Conservation (phyloP, 345 rosid genomes). For the Sonneratia caseolaris region DNA sequence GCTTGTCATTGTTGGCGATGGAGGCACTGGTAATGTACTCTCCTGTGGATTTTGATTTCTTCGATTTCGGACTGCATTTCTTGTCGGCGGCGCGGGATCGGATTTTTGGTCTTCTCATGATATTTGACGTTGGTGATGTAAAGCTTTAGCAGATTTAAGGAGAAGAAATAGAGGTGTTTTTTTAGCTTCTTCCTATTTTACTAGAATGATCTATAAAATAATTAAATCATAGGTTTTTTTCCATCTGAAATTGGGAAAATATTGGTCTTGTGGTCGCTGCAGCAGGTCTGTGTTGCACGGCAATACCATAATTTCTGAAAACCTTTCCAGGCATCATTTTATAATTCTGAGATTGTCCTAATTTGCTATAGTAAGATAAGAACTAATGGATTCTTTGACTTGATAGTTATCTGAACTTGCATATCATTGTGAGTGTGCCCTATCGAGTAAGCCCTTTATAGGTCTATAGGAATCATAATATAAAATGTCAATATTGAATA, state of each 20-base stretch:
- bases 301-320: too few relatives aligned
- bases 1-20: slow-evolving; percentile 39
- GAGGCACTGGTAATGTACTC: slow-evolving; percentile 27
- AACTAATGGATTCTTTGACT: neutral
- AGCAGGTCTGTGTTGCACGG: too few relatives aligned
- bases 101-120: neutral
- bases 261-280: neutral
- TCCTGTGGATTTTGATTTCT: neutral
- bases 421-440: too few relatives aligned
- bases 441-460: too few relatives aligned
- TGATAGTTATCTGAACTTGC: neutral
- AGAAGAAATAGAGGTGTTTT: neutral
- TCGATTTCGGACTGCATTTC: neutral
- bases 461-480: too few relatives aligned
- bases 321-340: too few relatives aligned
- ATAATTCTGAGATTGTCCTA: too few relatives aligned
- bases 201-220: neutral
- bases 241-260: neutral
- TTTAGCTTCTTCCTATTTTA: neutral
- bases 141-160: neutral
- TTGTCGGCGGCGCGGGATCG: neutral
- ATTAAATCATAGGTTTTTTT: neutral
- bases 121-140: neutral
- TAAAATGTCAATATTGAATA: neutral
- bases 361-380: neutral